Conservation (phyloP, 331 rosid genomes). For the Acacia pycnantha region DNA sequence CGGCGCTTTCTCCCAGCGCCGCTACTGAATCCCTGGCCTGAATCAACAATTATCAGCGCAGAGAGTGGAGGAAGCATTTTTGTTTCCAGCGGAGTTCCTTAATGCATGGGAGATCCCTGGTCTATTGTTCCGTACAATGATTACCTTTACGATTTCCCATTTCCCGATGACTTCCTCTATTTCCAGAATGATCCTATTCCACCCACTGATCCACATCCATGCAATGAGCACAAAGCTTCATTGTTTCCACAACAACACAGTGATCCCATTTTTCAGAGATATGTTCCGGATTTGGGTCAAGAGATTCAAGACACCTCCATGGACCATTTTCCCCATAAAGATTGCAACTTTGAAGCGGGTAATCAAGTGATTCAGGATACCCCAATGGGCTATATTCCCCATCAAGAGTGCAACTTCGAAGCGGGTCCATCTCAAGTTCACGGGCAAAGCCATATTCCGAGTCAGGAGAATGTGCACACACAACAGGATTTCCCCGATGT, state of each 20-base stretch:
- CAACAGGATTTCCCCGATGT: not conserved
- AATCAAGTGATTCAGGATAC: not conserved
- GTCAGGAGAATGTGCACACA: not conserved
- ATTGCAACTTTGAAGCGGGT: not conserved
- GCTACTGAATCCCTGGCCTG: not conserved
- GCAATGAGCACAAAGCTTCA: not conserved
- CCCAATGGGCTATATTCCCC: not conserved
- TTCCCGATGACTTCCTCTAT: not conserved
- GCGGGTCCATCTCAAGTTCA: constrained; percentile 29
- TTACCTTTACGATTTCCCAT: constrained; percentile 17
- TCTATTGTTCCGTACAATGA: constrained; percentile 32
- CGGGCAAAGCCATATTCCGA: not conserved
- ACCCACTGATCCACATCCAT: not conserved
- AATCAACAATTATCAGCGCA: not conserved
- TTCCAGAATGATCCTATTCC: not conserved
- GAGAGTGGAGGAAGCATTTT: not conserved
- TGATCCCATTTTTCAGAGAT: not conserved
- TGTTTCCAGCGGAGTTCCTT: not conserved
- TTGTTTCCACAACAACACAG: not conserved
- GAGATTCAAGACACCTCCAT: not conserved
- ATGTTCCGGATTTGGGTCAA: not conserved
- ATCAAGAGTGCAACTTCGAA: not conserved
- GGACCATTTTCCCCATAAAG: not conserved
- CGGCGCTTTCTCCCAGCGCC: constrained; percentile 6
- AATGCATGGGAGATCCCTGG: constrained; percentile 22